Evolutionary conservation across 495 filamentous ascomycete species (phyloP).

Genomic region (Letharia columbiana): DNA sequence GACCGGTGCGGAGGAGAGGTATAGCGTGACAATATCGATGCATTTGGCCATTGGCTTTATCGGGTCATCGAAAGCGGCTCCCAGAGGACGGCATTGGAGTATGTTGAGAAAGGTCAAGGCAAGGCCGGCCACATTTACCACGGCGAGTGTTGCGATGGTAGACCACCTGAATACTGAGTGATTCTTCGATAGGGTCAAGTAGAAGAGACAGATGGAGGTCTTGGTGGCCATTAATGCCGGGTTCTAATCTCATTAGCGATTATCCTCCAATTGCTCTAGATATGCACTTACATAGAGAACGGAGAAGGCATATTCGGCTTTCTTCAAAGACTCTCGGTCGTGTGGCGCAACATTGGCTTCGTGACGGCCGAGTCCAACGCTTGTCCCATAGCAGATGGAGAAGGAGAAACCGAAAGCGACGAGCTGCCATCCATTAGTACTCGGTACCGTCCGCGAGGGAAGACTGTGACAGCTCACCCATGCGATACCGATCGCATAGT

Average conservation of each 20-base stretch:
- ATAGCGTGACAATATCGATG: constrained; percentile 69
- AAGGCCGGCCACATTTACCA: constrained; percentile 69
- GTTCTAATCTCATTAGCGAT: constrained; percentile 49
- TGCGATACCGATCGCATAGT: constrained; percentile 76
- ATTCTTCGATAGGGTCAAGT: constrained; percentile 66
- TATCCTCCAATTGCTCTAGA: neutral
- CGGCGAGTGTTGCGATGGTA: constrained; percentile 58
- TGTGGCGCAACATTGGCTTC: constrained; percentile 49
- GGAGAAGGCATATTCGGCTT: constrained; percentile 72
- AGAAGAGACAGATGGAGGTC: constrained; percentile 86
- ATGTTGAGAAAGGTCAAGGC: constrained; percentile 79
- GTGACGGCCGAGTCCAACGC: constrained; percentile 68
- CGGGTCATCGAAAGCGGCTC: constrained; percentile 49
- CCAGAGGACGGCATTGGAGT: constrained; percentile 76
- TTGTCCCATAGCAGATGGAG: constrained; percentile 63
- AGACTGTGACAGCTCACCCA: constrained; percentile 47
- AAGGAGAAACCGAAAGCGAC: constrained; percentile 70
- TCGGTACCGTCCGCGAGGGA: neutral
- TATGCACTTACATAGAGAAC: constrained; percentile 61
- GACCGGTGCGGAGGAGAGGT: constrained; percentile 73
- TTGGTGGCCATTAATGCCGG: constrained; percentile 83
- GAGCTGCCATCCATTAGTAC: constrained; percentile 33
- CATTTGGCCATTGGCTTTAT: constrained; percentile 42
- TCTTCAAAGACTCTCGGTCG: constrained; percentile 45
- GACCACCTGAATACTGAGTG: constrained; percentile 63